Percentiles rank a stretch among this genome's conserved stretches.
Evolutionary conservation across 108 stramenopile species (phyloP).

Genomic region (Discostella stelligeroides): DNA sequence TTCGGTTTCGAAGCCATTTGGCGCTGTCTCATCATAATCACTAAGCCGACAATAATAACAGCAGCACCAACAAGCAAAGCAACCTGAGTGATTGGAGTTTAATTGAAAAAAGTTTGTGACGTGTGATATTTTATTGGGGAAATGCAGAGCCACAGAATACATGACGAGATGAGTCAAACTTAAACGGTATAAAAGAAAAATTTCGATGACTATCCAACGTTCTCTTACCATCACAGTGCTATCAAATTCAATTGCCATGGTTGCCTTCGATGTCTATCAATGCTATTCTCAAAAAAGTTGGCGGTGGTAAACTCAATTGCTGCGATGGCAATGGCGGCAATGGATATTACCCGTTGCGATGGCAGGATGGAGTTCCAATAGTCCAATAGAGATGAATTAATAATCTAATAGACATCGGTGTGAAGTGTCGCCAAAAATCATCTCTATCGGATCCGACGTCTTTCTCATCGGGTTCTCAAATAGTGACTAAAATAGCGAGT

Average conservation of each 20-base stretch:
- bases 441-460: too few relatives aligned
- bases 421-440: too few relatives aligned
- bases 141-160: too few relatives aligned
- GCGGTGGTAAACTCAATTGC: not conserved
- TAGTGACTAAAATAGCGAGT: too few relatives aligned
- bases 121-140: too few relatives aligned
- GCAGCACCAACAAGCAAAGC: slow-evolving; percentile 18
- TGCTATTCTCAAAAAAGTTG: not conserved
- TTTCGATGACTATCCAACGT: not conserved
- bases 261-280: not conserved
- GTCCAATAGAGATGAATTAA: too few relatives aligned
- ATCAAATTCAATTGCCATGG: not conserved
- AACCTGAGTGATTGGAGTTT: not conserved
- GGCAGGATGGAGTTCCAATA: too few relatives aligned
- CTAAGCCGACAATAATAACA: slow-evolving; percentile 6
- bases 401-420: too few relatives aligned
- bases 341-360: too few relatives aligned
- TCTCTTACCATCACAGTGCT: not conserved
- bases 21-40: slow-evolving; percentile 16
- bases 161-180: too few relatives aligned
- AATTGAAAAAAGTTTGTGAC: not conserved
- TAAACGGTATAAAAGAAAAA: not conserved
- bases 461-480: too few relatives aligned
- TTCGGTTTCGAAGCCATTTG: too few relatives aligned
- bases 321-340: not conserved